Base-by-base conservation (phyloP, 345 rosid genomes). In the Murraya koenigii region DNA sequence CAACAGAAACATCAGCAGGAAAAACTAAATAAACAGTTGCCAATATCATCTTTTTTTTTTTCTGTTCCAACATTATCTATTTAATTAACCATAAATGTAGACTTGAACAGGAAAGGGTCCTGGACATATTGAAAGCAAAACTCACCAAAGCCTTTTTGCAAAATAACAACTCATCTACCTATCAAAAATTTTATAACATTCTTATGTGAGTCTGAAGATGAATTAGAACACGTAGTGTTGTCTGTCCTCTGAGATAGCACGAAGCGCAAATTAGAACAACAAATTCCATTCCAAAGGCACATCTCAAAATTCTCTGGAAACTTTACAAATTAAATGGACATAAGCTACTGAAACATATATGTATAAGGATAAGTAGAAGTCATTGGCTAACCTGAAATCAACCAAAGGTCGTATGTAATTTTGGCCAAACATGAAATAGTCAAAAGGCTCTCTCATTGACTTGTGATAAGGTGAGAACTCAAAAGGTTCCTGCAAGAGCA, bases 381-480 rank as follows among this genome's bases (percentile, higher is more conserved):
- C 35, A 52, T 68, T 66, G 23, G 77, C 94, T 88, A 80, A 95
- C 99, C 87, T 84, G 88, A 93, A 96, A 88, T 93, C 93, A 82
- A 91, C 75, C 75, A 96, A 81, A 66, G 97, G 97, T 36, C 97
- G 90, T 65, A 96, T 87, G 81, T 92, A 96, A 66, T 92, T 96
- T 84, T 96, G 98, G 79, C 95, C 99, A 89, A 96, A 90, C 83
- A 85, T 81, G 83, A 87, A 96, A 85, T 96, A 96, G 88, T 96
- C 99, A 82, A 93, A 92, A 66, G 99, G 99, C 82, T 92, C 90
- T 78, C 97, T 83, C 82, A 91, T 25, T 72, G 97, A 97, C 86
- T 91, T 89, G 86, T 93, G 99, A 85, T 91, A 84, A 30, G 97
- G 94, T 36, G 84, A 74, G 82, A 96, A 93, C 80, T 82, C 86